Evolutionary conservation across 2,329 filamentous ascomycete species (phyloP), one percentile per base, ranked within the genome.

Genomic region (Diaporthe vaccinii): DNA sequence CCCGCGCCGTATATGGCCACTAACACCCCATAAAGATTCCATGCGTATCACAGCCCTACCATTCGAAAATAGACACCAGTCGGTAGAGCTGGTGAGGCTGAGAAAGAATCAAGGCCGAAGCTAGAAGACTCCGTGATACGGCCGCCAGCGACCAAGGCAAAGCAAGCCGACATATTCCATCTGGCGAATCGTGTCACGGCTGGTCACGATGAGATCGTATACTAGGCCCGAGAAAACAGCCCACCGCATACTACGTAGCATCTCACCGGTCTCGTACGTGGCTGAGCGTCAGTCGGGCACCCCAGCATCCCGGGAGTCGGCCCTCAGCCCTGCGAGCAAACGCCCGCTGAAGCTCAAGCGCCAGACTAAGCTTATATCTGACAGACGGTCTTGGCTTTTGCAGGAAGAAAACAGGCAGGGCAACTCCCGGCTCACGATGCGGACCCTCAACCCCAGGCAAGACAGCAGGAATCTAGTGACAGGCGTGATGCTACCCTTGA

Each of bases 361-460:
- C 25, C 61, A 69, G 39, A 49, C 53, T 73, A 57, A 75, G 74
- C 74, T 61, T 73, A 73, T 22, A 67, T 68, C 59, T 73, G 58
- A 73, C 55, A n/a, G 55, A 6, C n/a, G n/a, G 31, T 17, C 65
- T 68, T 68, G 65, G 49, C 46, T 4, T 69, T 55, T 15, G 14
- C 20, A 39, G 46, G 39, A 20, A 12, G 22, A 12, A 39, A 20
- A 41, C 5, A 28, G n/a, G 15, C n/a, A 55, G 1, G 22, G 8
- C 1, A 41, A 2, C 3, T 22, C 39, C 49, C 7, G 22, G 46
- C 22, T 36, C 31, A 3, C 22, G 10, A 12, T 20, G 8, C 46
- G 22, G n/a, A 49, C 34, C 14, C 31, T 34, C 65, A 9, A 53
- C 10, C 31, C 41, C 31, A 25, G 9, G 8, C n/a, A 28, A 17